Conservation (phyloP, 352 stramenopile species). For the Poterioochromonas sp. region DNA sequence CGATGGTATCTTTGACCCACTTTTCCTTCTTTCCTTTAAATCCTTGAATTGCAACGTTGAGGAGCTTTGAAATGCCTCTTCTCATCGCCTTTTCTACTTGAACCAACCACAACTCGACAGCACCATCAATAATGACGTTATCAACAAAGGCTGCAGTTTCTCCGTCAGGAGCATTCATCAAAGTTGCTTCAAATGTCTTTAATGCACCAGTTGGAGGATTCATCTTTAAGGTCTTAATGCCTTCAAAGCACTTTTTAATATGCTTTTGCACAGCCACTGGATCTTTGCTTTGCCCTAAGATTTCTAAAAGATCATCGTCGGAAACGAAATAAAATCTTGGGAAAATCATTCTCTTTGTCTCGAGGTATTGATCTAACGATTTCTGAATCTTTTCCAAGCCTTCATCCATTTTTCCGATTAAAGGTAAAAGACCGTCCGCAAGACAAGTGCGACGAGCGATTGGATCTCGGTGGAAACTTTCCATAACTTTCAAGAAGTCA, state of each 20-base stretch:
- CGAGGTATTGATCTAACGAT: slow-evolving; percentile 57
- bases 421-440: slow-evolving; percentile 24
- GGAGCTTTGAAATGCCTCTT: slow-evolving; percentile 67
- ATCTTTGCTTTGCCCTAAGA: slow-evolving; percentile 84
- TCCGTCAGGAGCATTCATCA: slow-evolving; percentile 75
- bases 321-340: slow-evolving; percentile 87
- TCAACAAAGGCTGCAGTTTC: slow-evolving; percentile 68
- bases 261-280: slow-evolving; percentile 82
- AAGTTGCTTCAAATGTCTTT: slow-evolving; percentile 68
- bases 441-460: not conserved
- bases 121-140: slow-evolving; percentile 71
- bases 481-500: slow-evolving; percentile 60
- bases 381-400: slow-evolving; percentile 50
- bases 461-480: not conserved
- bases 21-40: slow-evolving; percentile 87
- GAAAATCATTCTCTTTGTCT: slow-evolving; percentile 57
- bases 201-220: not conserved
- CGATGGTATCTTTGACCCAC: slow-evolving; percentile 84
- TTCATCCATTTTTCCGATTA: slow-evolving; percentile 26
- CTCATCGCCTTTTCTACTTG: slow-evolving; percentile 70
- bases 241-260: slow-evolving; percentile 83
- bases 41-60: slow-evolving; percentile 63
- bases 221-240: slow-evolving; percentile 19
- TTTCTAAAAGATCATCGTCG: slow-evolving; percentile 90
- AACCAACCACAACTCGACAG: slow-evolving; percentile 76